Percentiles rank a stretch among this genome's conserved stretches.
These are phyloP conservation scores for Simplicillium sp. DNA, from an alignment of 2,329 filamentous ascomycete species.

Conservation along the genomic window DNA sequence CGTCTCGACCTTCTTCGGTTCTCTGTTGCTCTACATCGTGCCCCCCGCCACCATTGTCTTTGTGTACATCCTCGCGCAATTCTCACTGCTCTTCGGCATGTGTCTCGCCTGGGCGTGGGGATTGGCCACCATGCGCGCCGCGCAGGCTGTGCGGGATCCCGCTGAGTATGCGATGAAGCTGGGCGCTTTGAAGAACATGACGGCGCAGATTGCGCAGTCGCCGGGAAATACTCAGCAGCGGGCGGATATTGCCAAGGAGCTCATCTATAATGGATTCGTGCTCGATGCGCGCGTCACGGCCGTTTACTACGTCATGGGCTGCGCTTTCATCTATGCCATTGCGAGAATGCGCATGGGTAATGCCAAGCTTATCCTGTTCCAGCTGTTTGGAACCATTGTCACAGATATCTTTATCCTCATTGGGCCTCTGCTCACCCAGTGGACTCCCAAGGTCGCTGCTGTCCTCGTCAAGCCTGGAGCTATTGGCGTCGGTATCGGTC, in stretches of 20 bases:
- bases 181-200: conserved; percentile 22
- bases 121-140: conserved; percentile 36
- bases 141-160: conserved; percentile 28
- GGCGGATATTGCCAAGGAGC: conserved; percentile 13
- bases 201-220: conserved; percentile 20
- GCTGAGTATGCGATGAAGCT: conserved; percentile 24
- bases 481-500: conserved; percentile 33
- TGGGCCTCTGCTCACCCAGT: conserved; percentile 30
- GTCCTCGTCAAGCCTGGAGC: conserved; percentile 33
- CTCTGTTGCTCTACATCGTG: conserved; percentile 30
- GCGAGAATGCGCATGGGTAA: conserved; percentile 33
- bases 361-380: conserved; percentile 31
- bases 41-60: conserved; percentile 35
- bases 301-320: conserved; percentile 25
- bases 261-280: conserved; percentile 35
- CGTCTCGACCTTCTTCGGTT: conserved; percentile 33
- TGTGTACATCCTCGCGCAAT: conserved; percentile 29
- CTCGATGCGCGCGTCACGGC: conserved; percentile 34
- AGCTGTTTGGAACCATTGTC: conserved; percentile 37
- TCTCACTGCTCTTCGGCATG: conserved; percentile 35
- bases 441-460: conserved; percentile 25
- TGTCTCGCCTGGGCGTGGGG: conserved; percentile 40
- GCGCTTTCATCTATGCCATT: conserved; percentile 32
- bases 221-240: conserved; percentile 7
- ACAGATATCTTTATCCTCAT: conserved; percentile 33